phyloP scores from a whole-genome alignment of 202 grass and related monocot genomes.

The Setaria italica region DNA sequence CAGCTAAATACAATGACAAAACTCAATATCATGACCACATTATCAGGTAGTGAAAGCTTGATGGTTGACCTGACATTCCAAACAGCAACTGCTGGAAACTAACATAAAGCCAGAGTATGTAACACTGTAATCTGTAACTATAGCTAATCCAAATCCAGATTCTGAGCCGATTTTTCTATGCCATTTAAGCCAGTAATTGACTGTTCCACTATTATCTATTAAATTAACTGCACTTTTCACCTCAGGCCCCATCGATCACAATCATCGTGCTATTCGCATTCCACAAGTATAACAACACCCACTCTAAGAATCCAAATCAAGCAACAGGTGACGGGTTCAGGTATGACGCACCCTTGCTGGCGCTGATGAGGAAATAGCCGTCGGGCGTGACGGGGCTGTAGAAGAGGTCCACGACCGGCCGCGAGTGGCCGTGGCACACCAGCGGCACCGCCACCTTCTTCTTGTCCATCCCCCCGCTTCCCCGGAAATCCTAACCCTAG shows the following conservation, averaged over 20 bases:
- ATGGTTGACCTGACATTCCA: background rate
- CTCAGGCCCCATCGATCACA: background rate
- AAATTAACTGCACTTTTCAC: background rate
- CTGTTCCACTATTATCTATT: background rate
- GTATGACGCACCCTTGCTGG: conserved; percentile 74
- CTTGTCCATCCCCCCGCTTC: conserved; percentile 74
- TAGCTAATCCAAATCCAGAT: no score
- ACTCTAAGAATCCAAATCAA: background rate
- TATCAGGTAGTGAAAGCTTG: background rate
- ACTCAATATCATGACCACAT: background rate
- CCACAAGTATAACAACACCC: no score
- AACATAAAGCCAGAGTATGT: background rate
- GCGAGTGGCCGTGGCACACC: conserved; percentile 97
- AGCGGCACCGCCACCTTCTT: conserved; percentile 87
- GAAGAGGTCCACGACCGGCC: conserved; percentile 95
- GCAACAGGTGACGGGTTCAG: background rate
- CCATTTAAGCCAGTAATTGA: no score
- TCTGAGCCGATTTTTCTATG: no score
- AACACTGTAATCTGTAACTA: no score
- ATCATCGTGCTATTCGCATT: background rate
- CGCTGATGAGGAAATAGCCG: conserved; percentile 93
- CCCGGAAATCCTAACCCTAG: conserved; percentile 38
- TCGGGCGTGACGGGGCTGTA: conserved; percentile 72
- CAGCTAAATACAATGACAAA: background rate
- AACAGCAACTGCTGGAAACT: background rate